Base-by-base conservation (phyloP, 2,329 filamentous ascomycete species). In the Cladosporium sp. region DNA sequence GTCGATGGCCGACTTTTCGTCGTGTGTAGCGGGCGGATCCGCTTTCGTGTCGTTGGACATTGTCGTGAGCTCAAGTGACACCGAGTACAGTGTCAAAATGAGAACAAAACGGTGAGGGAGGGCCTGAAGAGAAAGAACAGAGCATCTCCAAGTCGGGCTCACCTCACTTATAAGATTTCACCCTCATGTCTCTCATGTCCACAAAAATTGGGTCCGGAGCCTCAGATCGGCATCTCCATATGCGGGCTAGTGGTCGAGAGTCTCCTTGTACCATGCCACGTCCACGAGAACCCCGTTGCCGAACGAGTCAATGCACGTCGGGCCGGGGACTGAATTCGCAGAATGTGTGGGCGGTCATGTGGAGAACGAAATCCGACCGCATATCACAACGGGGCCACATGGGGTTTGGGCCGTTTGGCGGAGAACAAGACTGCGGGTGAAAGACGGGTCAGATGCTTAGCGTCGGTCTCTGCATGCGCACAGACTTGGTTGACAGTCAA, bases 11-110 rank as follows among this genome's bases (percentile, higher is more conserved):
- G 33, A 43, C 32, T 50, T 43, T 16, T 50, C 48, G 40, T 43
- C 48, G 48, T 50, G 48, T 22, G 48, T 37, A 40, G 33, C 38
- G n/a, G 48, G 48, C 16, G 13, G 22, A 16, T 28, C 48, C 3
- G 48, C 33, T 11, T 50, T 50, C 43, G 48, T 50, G 33, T 50
- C 40, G 48, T 50, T 35, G 31, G 34, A 28, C 48, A 50, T 50
- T 16, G 38, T 33, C 28, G 28, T 19, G 18, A 31, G 28, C 8
- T 38, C 31, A 22, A 37, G 38, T 43, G 48, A 40, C 40, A 50
- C 48, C 37, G 34, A 28, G 42, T 31, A 16, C 48, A 50, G 48
- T 43, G 48, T 38, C 48, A 49, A 28, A 42, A 41, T 32, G 34
- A 4, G 37, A 42, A 16, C 32, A 43, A 43, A 34, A 19, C 32